phyloP scores from a whole-genome alignment of 2,329 filamentous ascomycete genomes.

The Aspergillus proliferans region DNA sequence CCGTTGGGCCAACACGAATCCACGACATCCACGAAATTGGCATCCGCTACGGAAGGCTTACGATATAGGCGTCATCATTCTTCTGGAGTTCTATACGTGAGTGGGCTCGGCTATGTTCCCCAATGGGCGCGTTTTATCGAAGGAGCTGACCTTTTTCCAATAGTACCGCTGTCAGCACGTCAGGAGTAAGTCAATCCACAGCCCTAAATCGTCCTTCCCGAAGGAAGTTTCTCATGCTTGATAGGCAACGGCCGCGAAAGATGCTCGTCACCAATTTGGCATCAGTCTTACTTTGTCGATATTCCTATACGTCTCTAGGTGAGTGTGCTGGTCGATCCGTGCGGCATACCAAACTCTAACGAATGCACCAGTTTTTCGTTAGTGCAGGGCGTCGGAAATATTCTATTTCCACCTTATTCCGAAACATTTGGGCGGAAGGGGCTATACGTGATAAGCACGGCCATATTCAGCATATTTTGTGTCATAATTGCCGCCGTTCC shows the following conservation, averaged over 20 bases:
- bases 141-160: background rate
- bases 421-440: slow-evolving; percentile 28
- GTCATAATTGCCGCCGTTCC: slow-evolving; percentile 32
- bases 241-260: slow-evolving; percentile 12
- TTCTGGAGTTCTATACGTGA: slow-evolving; percentile 20
- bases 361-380: slow-evolving; percentile 12
- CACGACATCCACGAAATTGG: slow-evolving; percentile 20
- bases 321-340: background rate
- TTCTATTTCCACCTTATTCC: slow-evolving; percentile 27
- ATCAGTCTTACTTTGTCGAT: slow-evolving; percentile 10
- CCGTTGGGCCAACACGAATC: slow-evolving; percentile 12
- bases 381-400: slow-evolving; percentile 21
- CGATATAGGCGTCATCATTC: slow-evolving; percentile 16
- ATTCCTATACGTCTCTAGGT: slow-evolving; percentile 17
- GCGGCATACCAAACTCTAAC: background rate
- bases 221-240: slow-evolving; percentile 1
- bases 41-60: slow-evolving; percentile 13
- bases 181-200: background rate
- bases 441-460: slow-evolving; percentile 22
- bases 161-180: background rate
- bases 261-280: slow-evolving; percentile 8
- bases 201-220: background rate
- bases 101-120: slow-evolving; percentile 4
- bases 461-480: slow-evolving; percentile 17
- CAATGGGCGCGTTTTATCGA: no score